Evolutionary conservation across 352 stramenopile species (phyloP).

Genomic region (Globisporangium viniferum): DNA sequence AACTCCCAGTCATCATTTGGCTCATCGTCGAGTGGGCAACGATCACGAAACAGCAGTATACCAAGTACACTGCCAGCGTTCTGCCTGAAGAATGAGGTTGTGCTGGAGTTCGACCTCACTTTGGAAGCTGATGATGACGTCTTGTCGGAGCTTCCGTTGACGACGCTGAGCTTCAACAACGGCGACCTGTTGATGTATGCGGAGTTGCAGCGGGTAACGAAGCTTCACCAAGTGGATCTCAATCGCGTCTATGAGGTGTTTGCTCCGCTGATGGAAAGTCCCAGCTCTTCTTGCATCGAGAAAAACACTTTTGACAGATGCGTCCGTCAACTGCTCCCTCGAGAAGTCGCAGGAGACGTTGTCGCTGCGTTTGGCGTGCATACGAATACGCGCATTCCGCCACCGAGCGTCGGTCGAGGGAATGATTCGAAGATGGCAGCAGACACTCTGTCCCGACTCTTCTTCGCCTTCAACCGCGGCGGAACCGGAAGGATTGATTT

Average conservation of each 20-base stretch:
- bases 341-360: constrained; percentile 48
- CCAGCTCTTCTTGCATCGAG: constrained; percentile 58
- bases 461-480: constrained; percentile 85
- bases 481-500: constrained; percentile 84
- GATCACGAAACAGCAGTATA: constrained; percentile 46
- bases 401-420: constrained; percentile 53
- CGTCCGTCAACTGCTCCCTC: constrained; percentile 56
- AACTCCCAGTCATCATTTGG: constrained; percentile 39
- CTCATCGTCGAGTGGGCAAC: constrained; percentile 53
- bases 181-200: constrained; percentile 82
- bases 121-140: constrained; percentile 64
- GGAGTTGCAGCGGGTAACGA: constrained; percentile 71
- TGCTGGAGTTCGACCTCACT: constrained; percentile 80
- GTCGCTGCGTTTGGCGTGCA: constrained; percentile 60
- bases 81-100: constrained; percentile 79
- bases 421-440: constrained; percentile 82
- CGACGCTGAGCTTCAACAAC: constrained; percentile 76
- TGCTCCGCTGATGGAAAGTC: constrained; percentile 60
- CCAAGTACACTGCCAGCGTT: constrained; percentile 65
- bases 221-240: constrained; percentile 68
- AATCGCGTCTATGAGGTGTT: constrained; percentile 71
- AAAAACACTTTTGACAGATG: constrained; percentile 79
- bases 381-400: constrained; percentile 50
- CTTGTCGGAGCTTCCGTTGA: constrained; percentile 60
- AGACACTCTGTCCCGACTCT: constrained; percentile 68